Base-by-base conservation (phyloP, 1,284 basidiomycete species). In the Schizophyllum commune region DNA sequence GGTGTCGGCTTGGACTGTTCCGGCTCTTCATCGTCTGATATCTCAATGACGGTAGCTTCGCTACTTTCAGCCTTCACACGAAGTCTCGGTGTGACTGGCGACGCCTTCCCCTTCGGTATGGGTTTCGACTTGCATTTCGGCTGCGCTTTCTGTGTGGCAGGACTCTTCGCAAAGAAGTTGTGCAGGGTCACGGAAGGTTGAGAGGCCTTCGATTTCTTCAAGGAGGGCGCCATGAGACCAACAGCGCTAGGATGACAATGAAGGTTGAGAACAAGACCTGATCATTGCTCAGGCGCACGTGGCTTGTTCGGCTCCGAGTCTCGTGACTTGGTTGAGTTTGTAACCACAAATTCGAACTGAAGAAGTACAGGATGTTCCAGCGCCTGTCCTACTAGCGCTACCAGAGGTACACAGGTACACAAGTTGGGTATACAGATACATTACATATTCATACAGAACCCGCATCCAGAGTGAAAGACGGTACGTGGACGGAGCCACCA, bases 401-500 rank as follows among this genome's bases (percentile, higher is more conserved):
- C n/a, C n/a, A n/a, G n/a, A n/a, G n/a, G 27, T 27, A 27, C 27
- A 27, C 27, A 27, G 5, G 27, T 27, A 27, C 27, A 27, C 27
- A 2, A 27, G n/a, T n/a, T n/a, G n/a, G n/a, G n/a, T n/a, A n/a
- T n/a, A n/a, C n/a, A n/a, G n/a, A n/a, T n/a, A n/a, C n/a, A n/a
- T n/a, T 27, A 5, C 8, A 47, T 13, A 47, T 9, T 47, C 39
- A 47, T 47, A 47, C 39, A 13, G 9, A 3, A 21, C 59, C 59
- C 7, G 59, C 55, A 4, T 55, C 27, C 0, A 60, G 55, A 8
- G 56, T 56, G 34, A 60, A 60, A 47, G 56, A 17, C 47, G 55
- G 34, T 11, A 61, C 52, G 55, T 57, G 63, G 33, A 67, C 66
- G 9, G 60, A 52, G 19, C 70, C 69, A 21, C 69, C 70, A 21